Conservation (phyloP, 164 flowering plant genomes). For the Nymphaea colorata region DNA sequence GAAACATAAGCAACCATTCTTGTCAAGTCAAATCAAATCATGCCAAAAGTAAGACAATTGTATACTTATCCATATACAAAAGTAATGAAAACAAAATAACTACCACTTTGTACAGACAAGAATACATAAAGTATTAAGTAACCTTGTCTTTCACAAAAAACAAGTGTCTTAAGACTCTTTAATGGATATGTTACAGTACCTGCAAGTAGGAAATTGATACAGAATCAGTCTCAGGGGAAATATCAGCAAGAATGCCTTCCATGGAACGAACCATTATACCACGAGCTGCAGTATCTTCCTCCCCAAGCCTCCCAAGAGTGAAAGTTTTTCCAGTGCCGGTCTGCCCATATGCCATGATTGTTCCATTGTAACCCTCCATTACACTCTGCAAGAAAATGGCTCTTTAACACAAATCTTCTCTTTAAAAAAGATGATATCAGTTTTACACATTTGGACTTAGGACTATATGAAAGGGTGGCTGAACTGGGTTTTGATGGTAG, state of each 20-base stretch:
- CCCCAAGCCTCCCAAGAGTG: slow-evolving; percentile 92
- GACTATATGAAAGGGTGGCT: too few species aligned
- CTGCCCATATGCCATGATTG: slow-evolving; percentile 98
- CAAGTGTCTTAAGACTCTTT: neutral
- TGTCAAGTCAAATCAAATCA: too few species aligned
- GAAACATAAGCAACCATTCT: neutral
- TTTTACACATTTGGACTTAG: too few species aligned
- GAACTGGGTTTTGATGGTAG: too few species aligned
- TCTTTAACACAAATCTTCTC: too few species aligned
- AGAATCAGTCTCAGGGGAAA: slow-evolving; percentile 69
- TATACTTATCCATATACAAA: neutral
- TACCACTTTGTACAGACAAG: too few species aligned
- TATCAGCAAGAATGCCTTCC: slow-evolving; percentile 77
- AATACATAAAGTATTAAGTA: too few species aligned
- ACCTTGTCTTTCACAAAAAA: too few species aligned
- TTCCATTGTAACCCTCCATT: slow-evolving; percentile 93
- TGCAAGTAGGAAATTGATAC: slow-evolving; percentile 80
- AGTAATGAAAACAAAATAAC: neutral
- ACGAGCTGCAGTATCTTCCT: slow-evolving; percentile 82
- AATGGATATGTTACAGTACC: slow-evolving; percentile 27
- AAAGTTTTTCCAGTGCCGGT: slow-evolving; percentile 97
- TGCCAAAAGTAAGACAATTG: too few species aligned
- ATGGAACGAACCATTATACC: slow-evolving; percentile 97
- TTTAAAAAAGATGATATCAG: too few species aligned
- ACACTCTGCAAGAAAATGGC: slow-evolving; percentile 57